A percentile compares a stretch with the other conserved stretches of the same genome.
Conservation (phyloP, 2,329 filamentous ascomycete genomes). For the Bretziella fagacearum region DNA sequence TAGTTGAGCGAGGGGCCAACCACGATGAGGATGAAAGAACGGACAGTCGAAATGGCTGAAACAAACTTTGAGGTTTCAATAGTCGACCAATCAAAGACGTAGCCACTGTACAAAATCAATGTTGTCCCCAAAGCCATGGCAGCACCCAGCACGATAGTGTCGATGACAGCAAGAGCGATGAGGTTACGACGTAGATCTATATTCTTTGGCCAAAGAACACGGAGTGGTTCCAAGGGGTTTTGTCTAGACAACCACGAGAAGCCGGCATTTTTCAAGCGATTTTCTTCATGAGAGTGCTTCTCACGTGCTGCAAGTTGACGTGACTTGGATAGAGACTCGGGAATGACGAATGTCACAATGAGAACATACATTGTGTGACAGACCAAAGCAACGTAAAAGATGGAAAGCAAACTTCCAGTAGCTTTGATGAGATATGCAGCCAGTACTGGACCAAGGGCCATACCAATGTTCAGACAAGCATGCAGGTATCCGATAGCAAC, state of each 20-base stretch:
- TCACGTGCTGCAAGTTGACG: slow-evolving; percentile 55
- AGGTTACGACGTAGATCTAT: slow-evolving; percentile 57
- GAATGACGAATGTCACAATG: slow-evolving; percentile 53
- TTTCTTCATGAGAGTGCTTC: slow-evolving; percentile 35
- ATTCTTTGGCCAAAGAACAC: slow-evolving; percentile 30
- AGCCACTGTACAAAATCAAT: slow-evolving; percentile 67
- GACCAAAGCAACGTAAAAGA: slow-evolving; percentile 67
- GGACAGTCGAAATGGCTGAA: slow-evolving; percentile 57
- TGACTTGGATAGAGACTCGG: slow-evolving; percentile 66
- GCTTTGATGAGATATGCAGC: slow-evolving; percentile 63
- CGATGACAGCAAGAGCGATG: slow-evolving; percentile 61
- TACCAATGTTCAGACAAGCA: slow-evolving; percentile 72
- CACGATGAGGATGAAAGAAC: slow-evolving; percentile 58
- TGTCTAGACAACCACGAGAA: slow-evolving; percentile 24
- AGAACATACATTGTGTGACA: slow-evolving; percentile 60
- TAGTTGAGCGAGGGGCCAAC: slow-evolving; percentile 65
- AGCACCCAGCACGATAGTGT: slow-evolving; percentile 66
- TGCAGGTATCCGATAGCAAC: slow-evolving; percentile 83
- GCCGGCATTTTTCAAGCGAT: slow-evolving; percentile 17
- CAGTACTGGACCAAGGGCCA: slow-evolving; percentile 70
- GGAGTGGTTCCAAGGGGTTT: slow-evolving; percentile 63
- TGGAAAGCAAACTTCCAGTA: slow-evolving; percentile 57
- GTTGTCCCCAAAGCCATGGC: slow-evolving; percentile 67
- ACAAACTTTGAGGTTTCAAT: slow-evolving; percentile 68
- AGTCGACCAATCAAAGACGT: slow-evolving; percentile 66